These are phyloP conservation scores for Nannochloropsis gaditana DNA, from an alignment of 108 stramenopile species.

Conservation along the genomic window DNA sequence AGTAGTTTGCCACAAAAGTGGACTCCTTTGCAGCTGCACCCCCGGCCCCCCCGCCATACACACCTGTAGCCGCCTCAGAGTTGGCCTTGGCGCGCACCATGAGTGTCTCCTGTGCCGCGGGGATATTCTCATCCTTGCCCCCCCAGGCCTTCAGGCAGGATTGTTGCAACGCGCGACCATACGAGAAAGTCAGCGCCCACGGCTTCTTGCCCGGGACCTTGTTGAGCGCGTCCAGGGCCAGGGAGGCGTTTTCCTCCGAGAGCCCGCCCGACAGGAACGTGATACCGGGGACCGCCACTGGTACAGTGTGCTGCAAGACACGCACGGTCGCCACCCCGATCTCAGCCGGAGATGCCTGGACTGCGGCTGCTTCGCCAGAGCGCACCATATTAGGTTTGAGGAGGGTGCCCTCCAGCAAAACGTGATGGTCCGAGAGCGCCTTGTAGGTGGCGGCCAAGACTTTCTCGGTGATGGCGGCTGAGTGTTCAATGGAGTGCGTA, in stretches of 20 bases:
- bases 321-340: conserved; percentile 68
- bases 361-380: conserved; percentile 60
- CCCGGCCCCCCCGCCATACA: conserved; percentile 35
- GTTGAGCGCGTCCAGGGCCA: conserved; percentile 69
- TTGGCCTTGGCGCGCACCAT: conserved; percentile 50
- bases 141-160: conserved; percentile 67
- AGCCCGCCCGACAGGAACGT: conserved; percentile 78
- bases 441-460: conserved; percentile 59
- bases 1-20: conserved; percentile 39
- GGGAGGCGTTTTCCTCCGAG: conserved; percentile 65
- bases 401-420: conserved; percentile 69
- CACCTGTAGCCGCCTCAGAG: conserved; percentile 25
- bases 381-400: conserved; percentile 79
- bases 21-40: conserved; percentile 42
- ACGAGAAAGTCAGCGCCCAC: conserved; percentile 64
- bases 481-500: conserved; percentile 47
- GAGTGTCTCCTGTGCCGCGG: conserved; percentile 51
- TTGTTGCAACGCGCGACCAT: conserved; percentile 70
- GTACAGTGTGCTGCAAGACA: conserved; percentile 68
- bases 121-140: conserved; percentile 56
- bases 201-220: conserved; percentile 56
- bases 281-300: conserved; percentile 70
- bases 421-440: conserved; percentile 73
- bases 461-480: conserved; percentile 46
- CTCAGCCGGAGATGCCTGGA: conserved; percentile 58